Conservation (phyloP, 768 basidiomycete species). For the Xerocomellus intermedius region DNA sequence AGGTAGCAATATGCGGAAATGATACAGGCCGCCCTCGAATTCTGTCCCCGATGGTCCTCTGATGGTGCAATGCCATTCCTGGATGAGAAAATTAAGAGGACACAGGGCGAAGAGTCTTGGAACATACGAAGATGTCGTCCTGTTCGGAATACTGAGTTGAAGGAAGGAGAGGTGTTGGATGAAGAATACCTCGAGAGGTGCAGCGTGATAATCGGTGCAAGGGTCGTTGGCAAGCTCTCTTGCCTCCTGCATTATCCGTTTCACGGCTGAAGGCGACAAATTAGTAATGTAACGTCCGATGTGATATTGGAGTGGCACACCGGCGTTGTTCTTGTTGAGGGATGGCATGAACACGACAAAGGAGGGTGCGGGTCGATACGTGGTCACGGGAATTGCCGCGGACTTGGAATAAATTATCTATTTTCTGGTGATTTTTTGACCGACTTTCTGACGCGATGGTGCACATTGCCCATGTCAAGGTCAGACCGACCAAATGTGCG, state of each 20-base stretch:
- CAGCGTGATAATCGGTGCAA: constrained; percentile 83
- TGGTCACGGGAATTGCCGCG: constrained; percentile 21
- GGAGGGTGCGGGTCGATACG: constrained; percentile 3
- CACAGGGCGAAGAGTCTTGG: constrained; percentile 5
- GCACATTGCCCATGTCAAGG: constrained; percentile 80
- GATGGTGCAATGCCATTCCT: constrained; percentile 98
- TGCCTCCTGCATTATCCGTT: constrained; percentile 97
- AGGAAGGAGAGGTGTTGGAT: neutral
- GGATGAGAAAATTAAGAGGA: constrained; percentile 19
- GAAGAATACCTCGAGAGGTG: constrained; percentile 64
- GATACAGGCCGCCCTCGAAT: constrained; percentile 94
- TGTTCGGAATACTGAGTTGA: constrained; percentile 30
- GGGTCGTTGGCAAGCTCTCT: constrained; percentile 83
- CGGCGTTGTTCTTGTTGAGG: constrained; percentile 91
- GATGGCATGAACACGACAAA: constrained; percentile 25
- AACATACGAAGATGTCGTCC: constrained; percentile 86
- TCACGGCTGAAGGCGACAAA: constrained; percentile 61
- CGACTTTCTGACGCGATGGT: constrained; percentile 35
- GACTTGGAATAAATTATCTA: neutral
- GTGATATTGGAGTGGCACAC: constrained; percentile 38
- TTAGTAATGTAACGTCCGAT: neutral
- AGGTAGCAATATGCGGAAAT: constrained; percentile 86
- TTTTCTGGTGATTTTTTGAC: neutral
- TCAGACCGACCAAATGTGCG: constrained; percentile 72
- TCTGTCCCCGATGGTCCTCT: constrained; percentile 86